Evolutionary conservation across 371 early-diverging fungal species (phyloP).

Genomic region (Mortierella sp.): DNA sequence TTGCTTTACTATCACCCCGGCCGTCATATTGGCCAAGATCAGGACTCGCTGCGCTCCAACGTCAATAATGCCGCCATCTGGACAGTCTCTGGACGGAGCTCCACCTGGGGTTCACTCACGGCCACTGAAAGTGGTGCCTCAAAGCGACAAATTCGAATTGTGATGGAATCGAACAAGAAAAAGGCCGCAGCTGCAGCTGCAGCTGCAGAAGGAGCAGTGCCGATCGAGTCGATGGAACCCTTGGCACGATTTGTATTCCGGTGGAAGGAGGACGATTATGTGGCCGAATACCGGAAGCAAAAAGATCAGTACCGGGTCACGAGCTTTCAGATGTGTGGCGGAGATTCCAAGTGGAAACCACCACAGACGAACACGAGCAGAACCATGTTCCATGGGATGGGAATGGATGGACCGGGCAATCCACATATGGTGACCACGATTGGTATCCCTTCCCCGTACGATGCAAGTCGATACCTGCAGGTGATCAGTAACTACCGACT

Average conservation of each 20-base stretch:
- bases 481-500: constrained; percentile 34
- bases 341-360: constrained; percentile 40
- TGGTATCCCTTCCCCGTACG: constrained; percentile 36
- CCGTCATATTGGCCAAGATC: constrained; percentile 39
- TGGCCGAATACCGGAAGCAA: constrained; percentile 41
- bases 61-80: constrained; percentile 22
- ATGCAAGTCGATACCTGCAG: constrained; percentile 34
- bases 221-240: constrained; percentile 21
- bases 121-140: constrained; percentile 23
- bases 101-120: constrained; percentile 37
- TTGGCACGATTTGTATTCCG: constrained; percentile 41
- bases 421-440: constrained; percentile 2
- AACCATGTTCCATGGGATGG: constrained; percentile 37
- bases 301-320: constrained; percentile 49
- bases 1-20: constrained; percentile 42
- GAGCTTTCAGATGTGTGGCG: constrained; percentile 43
- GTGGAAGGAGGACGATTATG: constrained; percentile 47
- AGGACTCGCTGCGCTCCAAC: constrained; percentile 28
- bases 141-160: constrained; percentile 36
- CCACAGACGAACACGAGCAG: constrained; percentile 16
- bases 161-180: constrained; percentile 39
- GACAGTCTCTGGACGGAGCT: constrained; percentile 30
- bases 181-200: constrained; percentile 4
- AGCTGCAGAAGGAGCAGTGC: not conserved
- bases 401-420: constrained; percentile 25